These are phyloP conservation scores for Penicillium sp. DNA, from an alignment of 2,329 filamentous ascomycete genomes.

Conservation along the genomic window DNA sequence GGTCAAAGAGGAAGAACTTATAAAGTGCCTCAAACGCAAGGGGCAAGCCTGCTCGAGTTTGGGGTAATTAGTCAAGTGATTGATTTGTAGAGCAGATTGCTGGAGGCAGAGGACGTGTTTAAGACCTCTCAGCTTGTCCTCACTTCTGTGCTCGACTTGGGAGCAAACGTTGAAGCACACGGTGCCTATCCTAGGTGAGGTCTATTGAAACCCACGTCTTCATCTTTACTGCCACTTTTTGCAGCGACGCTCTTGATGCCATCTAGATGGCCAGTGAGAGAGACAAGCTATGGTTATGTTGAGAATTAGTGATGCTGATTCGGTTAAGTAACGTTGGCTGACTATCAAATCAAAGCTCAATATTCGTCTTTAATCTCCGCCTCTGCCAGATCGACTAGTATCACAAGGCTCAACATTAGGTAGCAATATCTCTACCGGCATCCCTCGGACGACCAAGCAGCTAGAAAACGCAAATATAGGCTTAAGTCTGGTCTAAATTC, in stretches of 20 bases:
- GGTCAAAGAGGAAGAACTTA: not conserved
- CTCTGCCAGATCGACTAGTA: not conserved
- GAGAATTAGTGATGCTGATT: not conserved
- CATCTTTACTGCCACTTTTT: not conserved
- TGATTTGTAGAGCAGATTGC: not conserved
- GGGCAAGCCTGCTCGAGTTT: not conserved
- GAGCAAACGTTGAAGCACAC: not conserved
- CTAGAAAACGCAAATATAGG: not conserved
- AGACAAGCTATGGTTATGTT: not conserved
- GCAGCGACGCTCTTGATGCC: not conserved
- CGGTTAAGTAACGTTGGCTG: not conserved
- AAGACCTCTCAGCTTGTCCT: not conserved
- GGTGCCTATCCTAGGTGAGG: not conserved
- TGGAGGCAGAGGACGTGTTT: not conserved
- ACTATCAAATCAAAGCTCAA: not conserved
- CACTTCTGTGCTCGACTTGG: not conserved
- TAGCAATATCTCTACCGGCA: constrained; percentile 1
- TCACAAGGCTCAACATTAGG: not conserved
- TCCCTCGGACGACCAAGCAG: not conserved
- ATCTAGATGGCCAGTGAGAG: not conserved
- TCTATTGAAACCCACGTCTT: not conserved
- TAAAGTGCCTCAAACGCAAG: not conserved
- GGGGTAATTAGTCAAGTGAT: not conserved
- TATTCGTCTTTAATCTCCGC: constrained; percentile 7
- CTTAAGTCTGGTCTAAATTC: not conserved